Evolutionary conservation across 257 asterid species (phyloP), one percentile per base, ranked within the genome.

Genomic region (Ocimum tenuiflorum): DNA sequence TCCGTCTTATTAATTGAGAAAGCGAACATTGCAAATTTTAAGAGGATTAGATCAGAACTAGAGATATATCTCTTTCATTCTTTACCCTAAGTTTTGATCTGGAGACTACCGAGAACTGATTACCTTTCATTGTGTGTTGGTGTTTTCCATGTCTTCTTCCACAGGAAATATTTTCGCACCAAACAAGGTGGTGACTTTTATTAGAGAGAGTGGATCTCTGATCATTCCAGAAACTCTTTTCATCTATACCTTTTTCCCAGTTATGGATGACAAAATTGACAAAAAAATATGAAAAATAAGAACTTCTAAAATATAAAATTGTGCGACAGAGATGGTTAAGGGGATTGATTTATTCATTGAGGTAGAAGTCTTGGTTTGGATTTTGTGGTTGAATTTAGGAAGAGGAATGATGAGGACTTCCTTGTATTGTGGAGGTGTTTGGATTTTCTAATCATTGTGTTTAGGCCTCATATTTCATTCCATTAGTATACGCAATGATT

Each of bases 171-270:
- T 83, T 82, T 80, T 78, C 83, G 78, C 83, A 74, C 67, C 71
- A 79, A 83, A 81, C 86, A 70, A 83, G 94, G 78, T 76, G 96
- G 89, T 85, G 89, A 80, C 89, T 59, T 75, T 81, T 79, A 68
- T 80, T 77, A 70, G 75, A 46, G 75, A 46, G 77, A 80, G 77
- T 77, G 88, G 87, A 78, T 77, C 88, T 68, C 79, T 65, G 66
- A 77, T 79, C 84, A 73, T 52, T 65, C 75, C 63, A 60, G 85
- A 79, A 78, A 49, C 43, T 57, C 51, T 38, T 33, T 68, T 68
- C 20, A 58, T 52, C 22, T 58, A 67, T 74, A 72, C 63, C 51
- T 74, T 68, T 68, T 55, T 59, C 33, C 68, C 22, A 12, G 47
- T 27, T 27, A 27, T 2, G 31, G 54, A 14, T 17, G 20, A 11